phyloP scores from a whole-genome alignment of 768 basidiomycete species.

The Rhizopogon roseolus region DNA sequence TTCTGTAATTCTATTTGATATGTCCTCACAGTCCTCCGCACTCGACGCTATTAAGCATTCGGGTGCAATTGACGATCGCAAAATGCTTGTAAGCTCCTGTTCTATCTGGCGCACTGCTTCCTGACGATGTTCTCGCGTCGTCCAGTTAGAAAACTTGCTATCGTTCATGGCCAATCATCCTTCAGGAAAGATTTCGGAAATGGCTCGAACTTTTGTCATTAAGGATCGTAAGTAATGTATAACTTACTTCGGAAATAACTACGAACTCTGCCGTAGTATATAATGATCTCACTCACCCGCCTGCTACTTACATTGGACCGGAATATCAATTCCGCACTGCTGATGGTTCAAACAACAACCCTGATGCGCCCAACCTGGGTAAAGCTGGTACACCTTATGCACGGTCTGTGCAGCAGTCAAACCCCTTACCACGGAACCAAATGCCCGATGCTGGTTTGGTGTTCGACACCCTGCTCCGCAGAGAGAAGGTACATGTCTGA shows the following conservation, averaged over 20 bases:
- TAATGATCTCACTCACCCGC: slow-evolving; percentile 77
- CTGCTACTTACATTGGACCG: slow-evolving; percentile 60
- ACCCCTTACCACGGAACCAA: slow-evolving; percentile 59
- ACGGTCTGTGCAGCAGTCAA: slow-evolving; percentile 68
- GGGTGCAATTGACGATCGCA: slow-evolving; percentile 70
- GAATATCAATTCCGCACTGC: slow-evolving; percentile 64
- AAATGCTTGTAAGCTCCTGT: slow-evolving; percentile 57
- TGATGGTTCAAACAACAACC: slow-evolving; percentile 77
- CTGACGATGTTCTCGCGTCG: neutral
- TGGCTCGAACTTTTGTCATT: slow-evolving; percentile 33
- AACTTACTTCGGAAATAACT: neutral
- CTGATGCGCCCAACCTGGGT: slow-evolving; percentile 63
- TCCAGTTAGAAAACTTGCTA: slow-evolving; percentile 68
- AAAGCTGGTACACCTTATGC: slow-evolving; percentile 76
- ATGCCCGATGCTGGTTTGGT: slow-evolving; percentile 76
- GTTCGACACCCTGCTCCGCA: slow-evolving; percentile 73
- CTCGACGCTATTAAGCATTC: slow-evolving; percentile 56
- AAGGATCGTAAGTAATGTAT: slow-evolving; percentile 46
- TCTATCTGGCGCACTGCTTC: neutral
- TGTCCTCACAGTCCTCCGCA: slow-evolving; percentile 43
- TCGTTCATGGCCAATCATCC: slow-evolving; percentile 58
- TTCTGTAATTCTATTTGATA: neutral
- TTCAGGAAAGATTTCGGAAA: slow-evolving; percentile 38
- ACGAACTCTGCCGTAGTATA: slow-evolving; percentile 48
- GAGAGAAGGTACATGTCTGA: slow-evolving; percentile 47